Conservation (phyloP, 169 alveolate species). For the Plasmodium relictum region DNA sequence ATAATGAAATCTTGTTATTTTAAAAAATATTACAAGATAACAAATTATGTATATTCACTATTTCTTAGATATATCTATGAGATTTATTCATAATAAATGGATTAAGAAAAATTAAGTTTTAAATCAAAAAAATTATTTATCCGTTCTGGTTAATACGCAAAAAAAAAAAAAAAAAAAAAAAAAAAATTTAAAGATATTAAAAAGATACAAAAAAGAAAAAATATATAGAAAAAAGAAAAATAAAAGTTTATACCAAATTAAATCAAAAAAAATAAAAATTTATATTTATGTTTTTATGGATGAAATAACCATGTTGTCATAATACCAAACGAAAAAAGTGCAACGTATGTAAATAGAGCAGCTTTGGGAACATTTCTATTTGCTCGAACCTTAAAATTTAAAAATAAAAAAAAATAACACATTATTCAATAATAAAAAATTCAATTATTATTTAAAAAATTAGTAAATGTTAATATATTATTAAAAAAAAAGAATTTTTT, state of each 20-base stretch:
- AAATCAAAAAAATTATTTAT: background rate
- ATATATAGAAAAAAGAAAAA: background rate
- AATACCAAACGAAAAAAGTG: constrained; percentile 86
- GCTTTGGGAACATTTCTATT: constrained; percentile 86
- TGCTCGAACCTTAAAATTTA: constrained; percentile 77
- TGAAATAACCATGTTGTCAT: constrained; percentile 87
- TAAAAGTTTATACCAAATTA: background rate
- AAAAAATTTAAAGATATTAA: background rate
- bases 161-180: constrained; percentile 8
- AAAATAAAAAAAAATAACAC: background rate
- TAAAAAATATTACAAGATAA: too few species aligned
- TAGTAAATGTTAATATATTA: background rate
- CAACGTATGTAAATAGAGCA: constrained; percentile 83
- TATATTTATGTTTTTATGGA: constrained; percentile 76
- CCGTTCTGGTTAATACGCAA: background rate
- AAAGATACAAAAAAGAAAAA: background rate
- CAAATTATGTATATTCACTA: background rate
- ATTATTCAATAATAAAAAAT: too few species aligned
- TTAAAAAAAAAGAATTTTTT: background rate
- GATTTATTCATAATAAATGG: background rate
- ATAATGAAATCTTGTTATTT: too few species aligned
- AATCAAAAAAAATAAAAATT: constrained; percentile 19
- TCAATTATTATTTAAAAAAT: too few species aligned
- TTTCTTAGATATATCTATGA: background rate
- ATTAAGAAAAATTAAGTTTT: constrained; percentile 3